Base-by-base conservation (phyloP, 31 red algal species). In the Asparagopsis taxiformis region DNA sequence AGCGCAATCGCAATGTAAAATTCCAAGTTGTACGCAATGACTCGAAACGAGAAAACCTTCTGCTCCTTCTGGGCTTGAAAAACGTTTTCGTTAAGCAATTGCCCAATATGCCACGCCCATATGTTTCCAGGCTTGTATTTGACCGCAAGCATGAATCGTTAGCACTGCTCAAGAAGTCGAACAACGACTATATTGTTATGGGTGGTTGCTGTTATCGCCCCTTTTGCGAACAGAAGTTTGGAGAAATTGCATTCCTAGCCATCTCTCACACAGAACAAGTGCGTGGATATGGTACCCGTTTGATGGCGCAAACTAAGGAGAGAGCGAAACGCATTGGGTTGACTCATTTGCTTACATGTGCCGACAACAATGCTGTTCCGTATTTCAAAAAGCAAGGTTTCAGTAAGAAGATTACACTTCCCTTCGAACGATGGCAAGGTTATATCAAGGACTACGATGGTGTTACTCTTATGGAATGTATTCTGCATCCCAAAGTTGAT, bases 311-410 rank as follows among this genome's bases (percentile, higher is more conserved):
- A 25, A 94, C 91, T 0, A 98, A 98, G 70, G 95, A 98, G 50
- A 65, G 68, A 46, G 91, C 95, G 20, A 98, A 98, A 41, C 31
- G 64, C 26, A 51, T 94, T 23, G 80, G 80, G 16, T 74, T 98
- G 33, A 94, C 95, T 7, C 75, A 91, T 68, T 57, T 98, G 50
- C 72, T 98, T 6, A 98, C 95, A 57, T 98, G 95, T 39, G 95
- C 95, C 3, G 95, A 98, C 60, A 98, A 98, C 51, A 90, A 94
- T 62, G 95, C 95, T 26, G 95, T 98, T 24, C 75, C 95, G 9
- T 98, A 98, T 55, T 98, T 98, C 58, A 98, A 98, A 44, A 98
- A 98, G 71, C 95, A 98, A 68, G 95, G 95, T 16, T 98, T 98
- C 55, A 85, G 76, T 58, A 98, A 91, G 64, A 98, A 86, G 54